phyloP scores from a whole-genome alignment of 2,329 filamentous ascomycete species.

The Trichoderma pleuroti region DNA sequence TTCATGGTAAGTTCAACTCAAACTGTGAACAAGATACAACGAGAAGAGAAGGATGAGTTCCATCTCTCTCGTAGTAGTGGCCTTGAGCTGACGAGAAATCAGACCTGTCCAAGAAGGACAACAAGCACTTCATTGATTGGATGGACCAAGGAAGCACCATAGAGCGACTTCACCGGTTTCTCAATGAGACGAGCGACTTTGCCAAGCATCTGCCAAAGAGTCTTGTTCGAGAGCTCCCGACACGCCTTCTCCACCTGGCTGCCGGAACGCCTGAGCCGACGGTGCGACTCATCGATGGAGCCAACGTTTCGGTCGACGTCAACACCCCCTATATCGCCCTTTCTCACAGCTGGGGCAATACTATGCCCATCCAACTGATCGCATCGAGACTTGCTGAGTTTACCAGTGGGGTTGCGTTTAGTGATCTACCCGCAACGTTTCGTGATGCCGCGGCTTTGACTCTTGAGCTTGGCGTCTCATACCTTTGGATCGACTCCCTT shows the following conservation, averaged over 20 bases:
- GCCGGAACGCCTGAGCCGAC: background rate
- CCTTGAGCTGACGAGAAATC: background rate
- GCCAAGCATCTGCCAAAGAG: background rate
- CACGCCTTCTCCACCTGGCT: background rate
- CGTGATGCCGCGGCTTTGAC: background rate
- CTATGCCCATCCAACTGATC: background rate
- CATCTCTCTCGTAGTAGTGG: background rate
- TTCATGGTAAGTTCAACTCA: background rate
- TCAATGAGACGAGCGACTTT: background rate
- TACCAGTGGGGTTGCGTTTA: background rate
- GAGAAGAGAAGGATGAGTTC: background rate
- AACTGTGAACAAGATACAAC: background rate
- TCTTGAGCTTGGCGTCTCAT: background rate
- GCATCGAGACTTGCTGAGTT: background rate
- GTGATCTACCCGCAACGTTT: background rate
- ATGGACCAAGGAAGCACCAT: background rate
- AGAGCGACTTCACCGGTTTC: background rate
- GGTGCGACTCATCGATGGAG: background rate
- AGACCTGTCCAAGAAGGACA: background rate
- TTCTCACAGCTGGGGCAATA: constrained; percentile 2
- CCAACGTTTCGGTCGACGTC: background rate
- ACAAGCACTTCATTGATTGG: background rate
- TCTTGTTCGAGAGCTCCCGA: background rate
- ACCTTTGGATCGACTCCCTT: constrained; percentile 9
- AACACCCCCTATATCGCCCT: background rate